Evolutionary conservation across 2,329 filamentous ascomycete species (phyloP), one percentile per base, ranked within the genome.

Genomic region (Paraphoma chrysanthemicola): DNA sequence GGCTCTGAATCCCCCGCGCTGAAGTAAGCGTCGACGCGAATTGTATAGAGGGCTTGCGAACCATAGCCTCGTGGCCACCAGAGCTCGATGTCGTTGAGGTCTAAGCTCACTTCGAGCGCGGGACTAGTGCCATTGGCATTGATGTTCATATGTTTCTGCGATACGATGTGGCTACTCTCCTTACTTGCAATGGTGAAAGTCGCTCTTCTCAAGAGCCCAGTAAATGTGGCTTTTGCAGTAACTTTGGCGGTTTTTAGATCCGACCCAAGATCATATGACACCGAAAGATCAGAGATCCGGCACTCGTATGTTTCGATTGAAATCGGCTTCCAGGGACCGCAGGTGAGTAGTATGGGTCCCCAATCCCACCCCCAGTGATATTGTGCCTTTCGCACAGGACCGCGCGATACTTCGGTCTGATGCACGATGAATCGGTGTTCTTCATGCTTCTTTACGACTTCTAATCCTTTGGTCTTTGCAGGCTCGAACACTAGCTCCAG

Each of bases 1-100:
- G 9, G 31, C 11, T 6, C 39, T 12, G n/a, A 48, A 7, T 6
- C 14, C 2, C 10, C n/a, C 8, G 7, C 17, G 6, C 23, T 1
- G 17, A 29, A 31, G 23, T 57, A 29, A 7, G 58, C 56, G 8
- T 51, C 30, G 9, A 53, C 53, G 9, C 16, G 51, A 6, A 93
- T 76, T 0, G 80, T 85, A 75, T 94, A 94, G 1, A 93, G 76
- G 0, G 88, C 85, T 68, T 93, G 91, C 48, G 85, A 81, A 41
- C 91, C 91, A 69, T 93, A 93, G n/a, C 89, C 84, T 56, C 87
- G 80, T 0, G 91, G 91, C 67, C 89, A 93, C 91, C 91, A 94
- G 6, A 94, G 79, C 59, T 87, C 81, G 0, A 90, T 88, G 12
- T 86, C 80, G 28, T 75, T 68, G 23, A 82, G 62, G 10, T 64